phyloP scores from a whole-genome alignment of 129 eudicot genomes.

The Dittrichia graveolens region DNA sequence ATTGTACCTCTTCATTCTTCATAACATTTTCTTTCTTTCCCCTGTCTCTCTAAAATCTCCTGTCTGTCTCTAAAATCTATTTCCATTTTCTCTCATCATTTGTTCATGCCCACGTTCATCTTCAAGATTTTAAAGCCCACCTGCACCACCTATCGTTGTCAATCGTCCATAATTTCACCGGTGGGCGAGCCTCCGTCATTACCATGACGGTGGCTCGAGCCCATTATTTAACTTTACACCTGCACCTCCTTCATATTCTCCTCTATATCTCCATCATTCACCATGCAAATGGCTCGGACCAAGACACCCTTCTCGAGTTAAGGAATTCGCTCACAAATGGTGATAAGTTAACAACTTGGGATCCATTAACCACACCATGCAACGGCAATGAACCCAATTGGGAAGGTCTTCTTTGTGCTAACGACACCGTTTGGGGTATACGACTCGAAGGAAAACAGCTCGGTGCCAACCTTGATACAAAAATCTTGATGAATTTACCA shows the following conservation, averaged over 20 bases:
- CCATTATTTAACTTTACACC: neutral
- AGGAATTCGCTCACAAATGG: slow-evolving; percentile 46
- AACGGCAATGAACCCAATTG: slow-evolving; percentile 42
- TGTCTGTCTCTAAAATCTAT: slow-evolving; percentile 1
- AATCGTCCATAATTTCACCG: slow-evolving; percentile 24
- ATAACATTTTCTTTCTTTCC: neutral
- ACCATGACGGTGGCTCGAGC: slow-evolving; percentile 38
- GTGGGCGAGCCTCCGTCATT: slow-evolving; percentile 57
- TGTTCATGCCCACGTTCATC: slow-evolving; percentile 37
- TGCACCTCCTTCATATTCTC: slow-evolving; percentile 19
- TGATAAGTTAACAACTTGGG: slow-evolving; percentile 48
- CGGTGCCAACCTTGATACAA: slow-evolving; percentile 49
- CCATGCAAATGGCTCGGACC: slow-evolving; percentile 32
- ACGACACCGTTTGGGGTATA: slow-evolving; percentile 58
- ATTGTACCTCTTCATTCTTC: slow-evolving; percentile 25
- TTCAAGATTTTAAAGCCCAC: slow-evolving; percentile 23
- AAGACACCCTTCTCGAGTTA: slow-evolving; percentile 57
- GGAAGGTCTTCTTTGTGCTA: slow-evolving; percentile 57
- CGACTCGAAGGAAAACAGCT: slow-evolving; percentile 67
- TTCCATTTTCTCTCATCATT: slow-evolving; percentile 4
- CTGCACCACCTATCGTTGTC: slow-evolving; percentile 21
- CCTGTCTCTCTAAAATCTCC: slow-evolving; percentile 4
- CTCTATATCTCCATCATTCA: slow-evolving; percentile 25
- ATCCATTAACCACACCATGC: slow-evolving; percentile 47
- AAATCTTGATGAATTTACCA: slow-evolving; percentile 40